Evolutionary conservation across 2,329 filamentous ascomycete genomes (phyloP).

Genomic region (Verticillium zaregamsianum): DNA sequence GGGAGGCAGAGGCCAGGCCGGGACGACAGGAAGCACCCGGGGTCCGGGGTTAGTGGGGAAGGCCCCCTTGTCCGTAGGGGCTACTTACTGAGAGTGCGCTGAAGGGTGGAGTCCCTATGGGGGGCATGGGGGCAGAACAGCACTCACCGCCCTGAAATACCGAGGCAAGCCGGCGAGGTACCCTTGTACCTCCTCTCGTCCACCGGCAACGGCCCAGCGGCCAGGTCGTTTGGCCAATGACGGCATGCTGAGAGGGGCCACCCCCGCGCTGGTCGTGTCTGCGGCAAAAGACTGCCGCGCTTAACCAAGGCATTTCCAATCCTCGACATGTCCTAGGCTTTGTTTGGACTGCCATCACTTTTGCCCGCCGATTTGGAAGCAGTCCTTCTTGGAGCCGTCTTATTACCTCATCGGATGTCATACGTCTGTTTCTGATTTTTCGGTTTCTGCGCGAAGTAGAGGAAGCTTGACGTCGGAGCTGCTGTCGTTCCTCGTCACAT

Average conservation of each 20-base stretch:
- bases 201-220: slow-evolving; percentile 4
- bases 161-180: slow-evolving; percentile 12
- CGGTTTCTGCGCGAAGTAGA: background rate
- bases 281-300: slow-evolving; percentile 19
- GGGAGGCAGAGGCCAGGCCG: slow-evolving; percentile 4
- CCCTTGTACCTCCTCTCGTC: background rate
- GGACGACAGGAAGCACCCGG: slow-evolving; percentile 3
- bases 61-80: background rate
- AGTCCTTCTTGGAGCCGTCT: background rate
- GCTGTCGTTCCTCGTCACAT: slow-evolving; percentile 14
- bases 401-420: background rate
- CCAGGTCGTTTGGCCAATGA: slow-evolving; percentile 11
- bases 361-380: background rate
- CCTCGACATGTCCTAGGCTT: background rate
- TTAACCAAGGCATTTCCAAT: slow-evolving; percentile 19
- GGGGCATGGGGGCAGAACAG: background rate
- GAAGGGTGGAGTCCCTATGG: background rate
- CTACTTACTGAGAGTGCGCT: background rate
- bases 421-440: background rate
- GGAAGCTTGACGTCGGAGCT: background rate
- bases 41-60: slow-evolving; percentile 7
- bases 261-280: slow-evolving; percentile 19
- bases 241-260: background rate
- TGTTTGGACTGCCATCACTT: background rate
- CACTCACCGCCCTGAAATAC: slow-evolving; percentile 2